Evolutionary conservation across 2,329 filamentous ascomycete species (phyloP).

Genomic region (Xenosphaeropsis pyriputrescens): DNA sequence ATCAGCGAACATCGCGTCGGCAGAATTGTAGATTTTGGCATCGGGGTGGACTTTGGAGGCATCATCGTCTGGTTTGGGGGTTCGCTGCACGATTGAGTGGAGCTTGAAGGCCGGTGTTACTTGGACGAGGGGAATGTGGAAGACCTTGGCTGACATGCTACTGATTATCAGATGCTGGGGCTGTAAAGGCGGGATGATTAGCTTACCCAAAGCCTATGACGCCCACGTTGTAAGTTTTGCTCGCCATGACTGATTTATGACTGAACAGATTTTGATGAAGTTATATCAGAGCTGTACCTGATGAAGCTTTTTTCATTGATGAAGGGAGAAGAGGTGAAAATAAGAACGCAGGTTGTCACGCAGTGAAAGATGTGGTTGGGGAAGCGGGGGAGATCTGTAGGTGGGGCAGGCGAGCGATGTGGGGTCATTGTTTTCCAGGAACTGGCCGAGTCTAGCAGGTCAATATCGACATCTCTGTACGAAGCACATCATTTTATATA

Average conservation of each 20-base stretch:
- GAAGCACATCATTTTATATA: too few relatives aligned
- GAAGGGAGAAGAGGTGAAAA: too few relatives aligned
- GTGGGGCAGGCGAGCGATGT: too few relatives aligned
- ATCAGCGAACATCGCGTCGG: conserved; percentile 51
- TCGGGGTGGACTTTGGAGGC: conserved; percentile 53
- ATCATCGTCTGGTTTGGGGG: conserved; percentile 46
- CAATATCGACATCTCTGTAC: too few relatives aligned
- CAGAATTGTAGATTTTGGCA: conserved; percentile 46
- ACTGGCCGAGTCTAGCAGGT: too few relatives aligned
- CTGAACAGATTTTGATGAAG: too few relatives aligned
- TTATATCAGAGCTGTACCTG: too few relatives aligned
- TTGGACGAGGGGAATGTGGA: conserved; percentile 69
- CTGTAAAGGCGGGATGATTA: not conserved
- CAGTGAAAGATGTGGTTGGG: too few relatives aligned
- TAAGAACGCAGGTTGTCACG: too few relatives aligned
- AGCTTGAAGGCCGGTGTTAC: conserved; percentile 50
- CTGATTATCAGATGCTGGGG: conserved; percentile 2
- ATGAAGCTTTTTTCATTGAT: too few relatives aligned
- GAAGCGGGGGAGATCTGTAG: too few relatives aligned
- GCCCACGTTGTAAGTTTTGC: conserved; percentile 37
- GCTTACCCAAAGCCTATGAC: conserved; percentile 37
- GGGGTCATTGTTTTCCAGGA: too few relatives aligned
- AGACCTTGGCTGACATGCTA: conserved; percentile 56
- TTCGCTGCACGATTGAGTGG: conserved; percentile 63
- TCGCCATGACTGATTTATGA: not conserved